Conservation (phyloP, 1,139 yeast species). For the Debaryomyces subglobosus region DNA sequence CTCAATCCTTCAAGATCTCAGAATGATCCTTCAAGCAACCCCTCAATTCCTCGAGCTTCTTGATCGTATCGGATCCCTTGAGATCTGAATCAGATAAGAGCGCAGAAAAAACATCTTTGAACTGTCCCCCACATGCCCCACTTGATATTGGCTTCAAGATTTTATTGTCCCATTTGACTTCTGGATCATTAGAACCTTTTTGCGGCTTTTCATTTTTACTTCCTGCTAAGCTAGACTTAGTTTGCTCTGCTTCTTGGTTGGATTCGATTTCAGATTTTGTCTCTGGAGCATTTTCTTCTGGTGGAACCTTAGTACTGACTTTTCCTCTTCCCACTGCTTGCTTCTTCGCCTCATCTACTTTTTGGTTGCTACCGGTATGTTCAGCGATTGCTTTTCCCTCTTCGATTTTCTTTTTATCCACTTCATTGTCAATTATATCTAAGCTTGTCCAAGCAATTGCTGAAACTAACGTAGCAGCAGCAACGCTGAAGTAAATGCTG, state of each 20-base stretch:
- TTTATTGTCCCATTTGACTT: background rate
- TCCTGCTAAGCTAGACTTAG: background rate
- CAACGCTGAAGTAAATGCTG: background rate
- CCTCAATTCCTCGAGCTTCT: background rate
- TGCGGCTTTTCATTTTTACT: background rate
- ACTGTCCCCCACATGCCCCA: background rate
- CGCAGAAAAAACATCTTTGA: background rate
- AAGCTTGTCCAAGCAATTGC: background rate
- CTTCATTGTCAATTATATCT: background rate
- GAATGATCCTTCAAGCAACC: background rate
- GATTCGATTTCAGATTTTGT: background rate
- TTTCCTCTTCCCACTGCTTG: background rate
- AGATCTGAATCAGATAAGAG: background rate
- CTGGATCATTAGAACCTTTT: background rate
- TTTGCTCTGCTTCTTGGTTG: background rate
- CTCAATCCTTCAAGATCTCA: background rate
- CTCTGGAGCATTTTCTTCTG: background rate
- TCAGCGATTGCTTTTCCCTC: background rate
- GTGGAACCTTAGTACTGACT: background rate
- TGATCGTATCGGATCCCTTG: background rate
- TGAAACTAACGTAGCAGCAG: background rate
- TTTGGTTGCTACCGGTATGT: background rate
- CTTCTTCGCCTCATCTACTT: background rate
- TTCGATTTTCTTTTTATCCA: background rate
- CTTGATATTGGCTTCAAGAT: background rate